These are phyloP conservation scores for Epichloe hybrida DNA, from an alignment of 2,329 filamentous ascomycete genomes.

Conservation along the genomic window DNA sequence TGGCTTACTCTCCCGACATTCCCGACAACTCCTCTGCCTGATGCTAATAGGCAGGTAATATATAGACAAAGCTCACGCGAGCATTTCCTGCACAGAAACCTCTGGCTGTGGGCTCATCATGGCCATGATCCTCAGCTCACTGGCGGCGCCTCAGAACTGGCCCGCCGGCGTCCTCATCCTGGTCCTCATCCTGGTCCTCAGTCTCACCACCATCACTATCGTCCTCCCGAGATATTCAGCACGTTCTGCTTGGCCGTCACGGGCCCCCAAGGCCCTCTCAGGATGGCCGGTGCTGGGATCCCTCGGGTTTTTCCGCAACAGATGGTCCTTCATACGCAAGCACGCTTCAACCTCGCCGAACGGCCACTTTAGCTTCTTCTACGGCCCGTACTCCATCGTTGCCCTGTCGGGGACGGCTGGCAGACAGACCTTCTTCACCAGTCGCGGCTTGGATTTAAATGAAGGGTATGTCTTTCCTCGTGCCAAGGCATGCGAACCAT, in stretches of 20 bases:
- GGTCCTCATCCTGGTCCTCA: constrained; percentile 3
- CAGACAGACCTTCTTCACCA: constrained; percentile 31
- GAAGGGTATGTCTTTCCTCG: constrained; percentile 22
- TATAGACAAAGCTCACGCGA: too few species aligned
- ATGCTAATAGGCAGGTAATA: too few species aligned
- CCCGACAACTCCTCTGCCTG: too few species aligned
- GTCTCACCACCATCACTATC: background rate
- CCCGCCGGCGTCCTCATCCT: constrained; percentile 4
- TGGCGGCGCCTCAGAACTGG: constrained; percentile 7
- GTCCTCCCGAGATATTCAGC: background rate
- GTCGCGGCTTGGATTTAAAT: constrained; percentile 26
- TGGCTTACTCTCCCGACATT: too few species aligned
- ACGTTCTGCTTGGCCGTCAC: constrained; percentile 12
- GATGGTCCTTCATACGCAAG: constrained; percentile 30
- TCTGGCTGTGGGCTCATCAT: background rate
- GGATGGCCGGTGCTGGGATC: constrained; percentile 30
- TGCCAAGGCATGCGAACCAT: too few species aligned
- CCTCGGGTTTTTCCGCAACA: constrained; percentile 30
- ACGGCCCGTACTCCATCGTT: constrained; percentile 30
- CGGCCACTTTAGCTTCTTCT: constrained; percentile 35
- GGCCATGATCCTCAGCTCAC: background rate
- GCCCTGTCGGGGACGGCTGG: constrained; percentile 28
- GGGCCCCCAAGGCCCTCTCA: constrained; percentile 13
- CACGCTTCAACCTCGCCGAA: constrained; percentile 17
- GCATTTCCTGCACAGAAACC: too few species aligned